Evolutionary conservation across 768 basidiomycete species (phyloP), one percentile per base, ranked within the genome.

Genomic region (Russula sp.): DNA sequence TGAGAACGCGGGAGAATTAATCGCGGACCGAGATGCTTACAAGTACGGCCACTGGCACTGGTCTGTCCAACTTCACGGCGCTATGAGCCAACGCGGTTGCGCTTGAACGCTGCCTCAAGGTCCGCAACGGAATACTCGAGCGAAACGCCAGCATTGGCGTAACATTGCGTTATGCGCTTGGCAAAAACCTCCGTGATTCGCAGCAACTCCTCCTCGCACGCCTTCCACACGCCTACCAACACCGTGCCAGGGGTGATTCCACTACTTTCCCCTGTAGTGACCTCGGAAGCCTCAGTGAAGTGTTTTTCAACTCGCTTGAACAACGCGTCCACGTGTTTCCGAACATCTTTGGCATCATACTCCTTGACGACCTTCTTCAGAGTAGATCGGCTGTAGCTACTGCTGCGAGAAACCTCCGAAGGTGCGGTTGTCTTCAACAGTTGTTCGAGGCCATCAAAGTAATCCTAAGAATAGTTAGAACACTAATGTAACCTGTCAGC

Each of bases 231-330:
- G 5, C 86, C 88, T 28, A 85, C 83, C 76, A 95, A 77, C 46
- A 92, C 86, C 36, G 83, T 86, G 3, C 84, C 84, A 30, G 84
- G 77, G 3, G 81, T 75, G 63, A 84, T 83, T 40, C 79, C 80
- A 36, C 78, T 77, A 65, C 77, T 73, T 63, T 87, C 84, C 4
- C 77, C 80, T 22, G 82, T 82, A 4, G 82, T 72, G 67, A 84
- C 88, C 66, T 88, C 89, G 11, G 87, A 86, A 1, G 84, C 84
- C 70, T 94, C 92, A 7, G 88, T 88, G 71, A 97, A 98, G 72
- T 98, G 96, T 75, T 98, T 98, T 75, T 96, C 92, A 32, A 98
- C 92, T 11, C 96, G 86, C 72, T 92, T 92, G 75, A 87, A 88
- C 42, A 98, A 79, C 9, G 83, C 83, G 61, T 98, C 96, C 57